Evolutionary conservation across 352 stramenopile species (phyloP), one percentile per base, ranked within the genome.

Genomic region (Globisporangium emineosum): DNA sequence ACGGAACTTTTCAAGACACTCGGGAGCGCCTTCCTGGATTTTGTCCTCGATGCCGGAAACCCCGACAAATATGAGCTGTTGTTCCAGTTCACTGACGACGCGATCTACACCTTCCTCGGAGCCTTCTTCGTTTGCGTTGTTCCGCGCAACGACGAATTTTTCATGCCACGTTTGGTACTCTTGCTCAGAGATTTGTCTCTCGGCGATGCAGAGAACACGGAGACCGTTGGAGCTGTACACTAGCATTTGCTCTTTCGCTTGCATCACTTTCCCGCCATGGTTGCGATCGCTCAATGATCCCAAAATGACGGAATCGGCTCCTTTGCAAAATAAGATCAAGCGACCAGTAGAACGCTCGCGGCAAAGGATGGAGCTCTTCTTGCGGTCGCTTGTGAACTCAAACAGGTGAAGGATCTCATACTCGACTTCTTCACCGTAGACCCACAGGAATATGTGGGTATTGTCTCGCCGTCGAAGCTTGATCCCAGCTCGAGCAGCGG

Each of bases 291-390:
- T 77, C 21, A 87, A 60, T 21, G 83, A 60, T 3, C 75, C 66
- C 12, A 97, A 67, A 5, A 98, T 83, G 21, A 95, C 80, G 1
- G 83, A 93, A 65, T 98, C 93, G 0, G 93, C 93, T n/a, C 93
- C 92, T 77, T 98, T 95, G 49, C 67, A 79, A 47, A 89, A 78
- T 35, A 92, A 37, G 15, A 86, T 60, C 13, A 83, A 68, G 17
- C 62, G 69, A 7, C 70, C 70, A 3, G 67, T 68, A 0, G 66
- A 13, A 29, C n/a, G 42, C 13, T 81, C 68, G 10, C 76, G 74
- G 49, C 71, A 82, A 4, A 88, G 21, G 1, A 88, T 77, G 2
- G 81, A 90, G 59, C 80, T 92, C 60, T 87, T 87, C 60, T 89
- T 90, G 9, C 83, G 71, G 17, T 88, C 75, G 17, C 77, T 87